These are phyloP conservation scores for Cytospora piceae DNA, from an alignment of 2,329 filamentous ascomycete species.

Conservation along the genomic window DNA sequence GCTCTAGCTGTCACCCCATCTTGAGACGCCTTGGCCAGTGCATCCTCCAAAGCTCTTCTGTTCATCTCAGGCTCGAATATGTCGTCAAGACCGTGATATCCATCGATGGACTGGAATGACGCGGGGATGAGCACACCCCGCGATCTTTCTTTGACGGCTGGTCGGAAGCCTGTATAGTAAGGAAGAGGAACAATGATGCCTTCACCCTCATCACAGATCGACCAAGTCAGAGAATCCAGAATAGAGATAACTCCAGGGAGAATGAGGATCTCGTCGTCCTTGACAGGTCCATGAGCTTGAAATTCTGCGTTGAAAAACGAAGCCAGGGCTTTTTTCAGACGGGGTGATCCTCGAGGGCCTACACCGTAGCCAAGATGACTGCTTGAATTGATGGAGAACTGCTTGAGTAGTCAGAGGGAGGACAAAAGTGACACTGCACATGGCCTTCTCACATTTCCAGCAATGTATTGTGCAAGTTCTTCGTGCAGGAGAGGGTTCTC, in stretches of 20 bases:
- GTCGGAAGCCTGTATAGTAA: constrained; percentile 36
- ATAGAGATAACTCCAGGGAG: constrained; percentile 35
- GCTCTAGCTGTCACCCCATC: constrained; percentile 27
- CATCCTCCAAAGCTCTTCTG: constrained; percentile 28
- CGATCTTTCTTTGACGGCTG: constrained; percentile 33
- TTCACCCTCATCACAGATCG: constrained; percentile 37
- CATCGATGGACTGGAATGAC: constrained; percentile 30
- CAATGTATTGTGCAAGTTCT: constrained; percentile 31
- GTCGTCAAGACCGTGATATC: constrained; percentile 32
- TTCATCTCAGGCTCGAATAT: constrained; percentile 32
- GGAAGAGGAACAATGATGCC: constrained; percentile 38
- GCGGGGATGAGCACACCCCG: constrained; percentile 31
- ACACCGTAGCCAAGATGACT: constrained; percentile 38
- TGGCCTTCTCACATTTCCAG: constrained; percentile 5
- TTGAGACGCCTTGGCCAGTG: constrained; percentile 24
- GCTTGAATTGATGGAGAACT: constrained; percentile 30
- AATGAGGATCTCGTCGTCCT: constrained; percentile 34
- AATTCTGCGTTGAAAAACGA: constrained; percentile 35
- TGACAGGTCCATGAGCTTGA: constrained; percentile 28
- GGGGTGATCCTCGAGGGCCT: constrained; percentile 36
- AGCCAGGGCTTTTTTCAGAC: constrained; percentile 35
- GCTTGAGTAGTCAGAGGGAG: background rate
- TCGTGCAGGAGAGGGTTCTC: constrained; percentile 35
- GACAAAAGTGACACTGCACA: constrained; percentile 3
- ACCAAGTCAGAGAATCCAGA: constrained; percentile 36